These are phyloP conservation scores for Neonothopanus nambi DNA, from an alignment of 1,284 basidiomycete species.

Conservation along the genomic window DNA sequence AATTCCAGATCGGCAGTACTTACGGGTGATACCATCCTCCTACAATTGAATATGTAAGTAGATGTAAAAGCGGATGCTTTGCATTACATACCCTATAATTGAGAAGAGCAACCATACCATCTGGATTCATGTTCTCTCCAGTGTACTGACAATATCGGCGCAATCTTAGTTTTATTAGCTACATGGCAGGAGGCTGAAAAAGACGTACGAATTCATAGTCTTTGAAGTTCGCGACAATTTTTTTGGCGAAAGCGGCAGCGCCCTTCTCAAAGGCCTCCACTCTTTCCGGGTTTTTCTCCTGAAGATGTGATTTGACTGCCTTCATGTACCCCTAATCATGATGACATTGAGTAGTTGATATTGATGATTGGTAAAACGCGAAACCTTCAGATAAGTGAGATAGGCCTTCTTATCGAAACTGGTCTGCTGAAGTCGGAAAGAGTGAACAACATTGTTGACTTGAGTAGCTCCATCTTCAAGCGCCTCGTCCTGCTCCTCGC, in stretches of 20 bases:
- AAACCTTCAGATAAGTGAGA: conserved; percentile 85
- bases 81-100: conserved; percentile 67
- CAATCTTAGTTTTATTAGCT: not conserved
- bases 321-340: conserved; percentile 50
- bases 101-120: conserved; percentile 89
- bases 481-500: conserved; percentile 85
- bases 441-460: conserved; percentile 93
- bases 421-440: conserved; percentile 88
- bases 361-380: conserved; percentile 6
- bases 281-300: conserved; percentile 61
- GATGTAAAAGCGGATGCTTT: not conserved
- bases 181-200: not conserved
- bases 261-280: conserved; percentile 85
- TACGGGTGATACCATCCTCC: conserved; percentile 78
- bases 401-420: conserved; percentile 93
- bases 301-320: conserved; percentile 48
- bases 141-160: conserved; percentile 60
- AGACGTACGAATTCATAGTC: conserved; percentile 83
- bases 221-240: conserved; percentile 88
- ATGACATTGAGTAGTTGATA: conserved; percentile 2
- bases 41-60: conserved; percentile 21
- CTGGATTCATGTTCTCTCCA: conserved; percentile 84
- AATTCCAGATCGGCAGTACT: conserved; percentile 26
- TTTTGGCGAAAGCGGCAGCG: conserved; percentile 81
- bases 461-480: conserved; percentile 76